Evolutionary conservation across 2,329 filamentous ascomycete species (phyloP).

Genomic region (Hymenoscyphus repandus): DNA sequence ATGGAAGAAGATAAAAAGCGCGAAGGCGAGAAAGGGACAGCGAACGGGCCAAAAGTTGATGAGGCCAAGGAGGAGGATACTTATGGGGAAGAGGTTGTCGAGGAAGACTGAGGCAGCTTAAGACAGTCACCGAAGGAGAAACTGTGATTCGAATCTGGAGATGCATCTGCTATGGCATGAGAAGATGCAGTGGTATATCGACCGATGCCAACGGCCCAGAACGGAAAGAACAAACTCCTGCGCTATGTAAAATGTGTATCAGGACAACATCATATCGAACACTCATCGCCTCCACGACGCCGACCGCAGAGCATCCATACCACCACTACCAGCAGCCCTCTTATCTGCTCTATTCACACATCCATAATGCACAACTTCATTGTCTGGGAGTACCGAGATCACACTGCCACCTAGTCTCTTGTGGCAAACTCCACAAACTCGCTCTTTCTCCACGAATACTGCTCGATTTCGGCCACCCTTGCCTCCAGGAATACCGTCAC

Average conservation of each 20-base stretch:
- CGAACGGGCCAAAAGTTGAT: constrained; percentile 20
- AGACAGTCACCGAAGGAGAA: constrained; percentile 10
- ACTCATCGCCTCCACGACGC: constrained; percentile 18
- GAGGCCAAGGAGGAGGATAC: constrained; percentile 61
- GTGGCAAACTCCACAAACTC: constrained; percentile 87
- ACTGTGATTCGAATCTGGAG: neutral
- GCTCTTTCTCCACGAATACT: constrained; percentile 80
- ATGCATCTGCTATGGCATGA: constrained; percentile 1
- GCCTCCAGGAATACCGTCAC: constrained; percentile 52
- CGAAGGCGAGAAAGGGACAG: constrained; percentile 30
- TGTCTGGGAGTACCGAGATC: constrained; percentile 83
- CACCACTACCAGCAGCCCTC: constrained; percentile 16
- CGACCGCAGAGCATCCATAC: constrained; percentile 18
- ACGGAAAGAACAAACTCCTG: constrained; percentile 3
- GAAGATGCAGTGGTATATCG: constrained; percentile 10
- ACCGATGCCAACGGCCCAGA: neutral
- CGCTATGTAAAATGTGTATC: constrained; percentile 24
- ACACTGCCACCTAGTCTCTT: constrained; percentile 90
- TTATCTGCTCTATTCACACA: constrained; percentile 55
- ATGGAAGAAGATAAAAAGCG: constrained; percentile 68
- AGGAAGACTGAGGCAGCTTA: constrained; percentile 49
- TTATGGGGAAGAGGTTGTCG: constrained; percentile 77
- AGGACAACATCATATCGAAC: constrained; percentile 3
- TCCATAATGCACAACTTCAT: constrained; percentile 74
- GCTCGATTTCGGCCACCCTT: constrained; percentile 56